Percentiles rank a stretch among this genome's conserved stretches.
phyloP scores from a whole-genome alignment of 495 filamentous ascomycete genomes.

The Cercophora sp. region DNA sequence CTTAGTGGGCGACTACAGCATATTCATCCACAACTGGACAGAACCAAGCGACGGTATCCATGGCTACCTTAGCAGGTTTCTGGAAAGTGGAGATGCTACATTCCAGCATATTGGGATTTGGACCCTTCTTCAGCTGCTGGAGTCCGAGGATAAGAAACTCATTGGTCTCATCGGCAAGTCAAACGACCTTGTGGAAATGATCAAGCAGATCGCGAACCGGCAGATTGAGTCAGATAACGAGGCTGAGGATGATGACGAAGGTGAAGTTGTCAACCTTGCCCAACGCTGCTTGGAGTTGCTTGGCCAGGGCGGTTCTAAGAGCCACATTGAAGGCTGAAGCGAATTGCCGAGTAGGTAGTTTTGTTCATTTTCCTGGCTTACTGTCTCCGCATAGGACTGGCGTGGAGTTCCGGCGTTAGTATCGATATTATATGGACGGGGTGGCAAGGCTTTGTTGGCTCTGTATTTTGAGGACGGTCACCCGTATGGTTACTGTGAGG shows the following conservation, averaged over 20 bases:
- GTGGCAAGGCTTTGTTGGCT: conserved; percentile 7
- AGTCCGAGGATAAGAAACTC: conserved; percentile 85
- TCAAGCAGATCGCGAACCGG: conserved; percentile 83
- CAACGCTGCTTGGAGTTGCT: conserved; percentile 84
- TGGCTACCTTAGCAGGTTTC: conserved; percentile 87
- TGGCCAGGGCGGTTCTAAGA: conserved; percentile 54
- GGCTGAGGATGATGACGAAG: conserved; percentile 78
- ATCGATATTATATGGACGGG: conserved; percentile 29
- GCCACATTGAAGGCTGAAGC: conserved; percentile 52
- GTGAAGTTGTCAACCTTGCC: conserved; percentile 88
- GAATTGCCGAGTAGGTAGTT: background rate
- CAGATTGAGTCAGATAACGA: conserved; percentile 89
- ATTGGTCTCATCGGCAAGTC: conserved; percentile 81
- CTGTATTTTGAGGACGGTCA: conserved; percentile 20
- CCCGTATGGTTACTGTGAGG: background rate
- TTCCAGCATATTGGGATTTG: conserved; percentile 99
- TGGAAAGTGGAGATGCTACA: conserved; percentile 89
- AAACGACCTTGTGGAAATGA: conserved; percentile 84
- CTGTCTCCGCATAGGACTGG: conserved; percentile 32
- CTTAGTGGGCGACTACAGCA: conserved; percentile 89
- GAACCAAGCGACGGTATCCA: conserved; percentile 92
- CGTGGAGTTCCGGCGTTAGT: conserved; percentile 38
- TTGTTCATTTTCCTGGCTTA: conserved; percentile 25
- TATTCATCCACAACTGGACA: conserved; percentile 90
- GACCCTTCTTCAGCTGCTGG: conserved; percentile 91